A percentile compares a stretch with the other conserved stretches of the same genome.
Evolutionary conservation across 495 filamentous ascomycete genomes (phyloP).

Genomic region (Parmelia sp.): DNA sequence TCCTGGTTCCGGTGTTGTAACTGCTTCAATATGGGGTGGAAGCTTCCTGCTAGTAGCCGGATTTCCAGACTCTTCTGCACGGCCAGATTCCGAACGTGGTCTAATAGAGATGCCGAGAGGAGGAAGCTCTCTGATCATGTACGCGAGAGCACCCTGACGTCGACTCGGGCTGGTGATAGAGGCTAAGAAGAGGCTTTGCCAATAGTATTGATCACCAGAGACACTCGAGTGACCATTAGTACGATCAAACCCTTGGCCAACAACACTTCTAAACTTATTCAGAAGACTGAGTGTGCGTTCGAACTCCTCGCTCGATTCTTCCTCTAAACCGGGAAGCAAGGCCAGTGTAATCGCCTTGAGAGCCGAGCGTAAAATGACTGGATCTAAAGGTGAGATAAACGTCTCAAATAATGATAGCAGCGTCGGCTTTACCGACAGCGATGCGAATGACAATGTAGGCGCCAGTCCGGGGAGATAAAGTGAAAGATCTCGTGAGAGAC

Average conservation of each 20-base stretch:
- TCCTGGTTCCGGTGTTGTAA: conserved; percentile 89
- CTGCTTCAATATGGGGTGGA: conserved; percentile 53
- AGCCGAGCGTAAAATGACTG: conserved; percentile 67
- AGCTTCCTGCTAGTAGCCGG: conserved; percentile 19
- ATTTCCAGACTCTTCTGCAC: conserved; percentile 27
- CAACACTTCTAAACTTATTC: conserved; percentile 65
- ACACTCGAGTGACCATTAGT: conserved; percentile 43
- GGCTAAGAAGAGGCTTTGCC: conserved; percentile 95
- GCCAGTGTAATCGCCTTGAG: conserved; percentile 82
- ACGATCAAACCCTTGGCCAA: conserved; percentile 45
- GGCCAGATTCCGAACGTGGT: conserved; percentile 23
- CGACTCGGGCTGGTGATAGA: conserved; percentile 81
- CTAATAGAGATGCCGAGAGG: conserved; percentile 47
- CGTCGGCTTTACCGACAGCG: conserved; percentile 74
- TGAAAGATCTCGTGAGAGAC: conserved; percentile 70
- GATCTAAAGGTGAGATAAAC: conserved; percentile 65
- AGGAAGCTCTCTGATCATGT: conserved; percentile 71
- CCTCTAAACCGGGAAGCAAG: conserved; percentile 84
- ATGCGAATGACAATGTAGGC: conserved; percentile 85
- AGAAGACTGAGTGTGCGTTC: conserved; percentile 75
- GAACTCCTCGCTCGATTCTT: conserved; percentile 95
- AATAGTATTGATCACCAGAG: conserved; percentile 79
- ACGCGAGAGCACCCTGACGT: conserved; percentile 80
- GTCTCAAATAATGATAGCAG: conserved; percentile 80
- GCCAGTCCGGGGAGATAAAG: conserved; percentile 86